phyloP scores from a whole-genome alignment of 176 grass and related monocot genomes.

The Oropetium thomaeum region DNA sequence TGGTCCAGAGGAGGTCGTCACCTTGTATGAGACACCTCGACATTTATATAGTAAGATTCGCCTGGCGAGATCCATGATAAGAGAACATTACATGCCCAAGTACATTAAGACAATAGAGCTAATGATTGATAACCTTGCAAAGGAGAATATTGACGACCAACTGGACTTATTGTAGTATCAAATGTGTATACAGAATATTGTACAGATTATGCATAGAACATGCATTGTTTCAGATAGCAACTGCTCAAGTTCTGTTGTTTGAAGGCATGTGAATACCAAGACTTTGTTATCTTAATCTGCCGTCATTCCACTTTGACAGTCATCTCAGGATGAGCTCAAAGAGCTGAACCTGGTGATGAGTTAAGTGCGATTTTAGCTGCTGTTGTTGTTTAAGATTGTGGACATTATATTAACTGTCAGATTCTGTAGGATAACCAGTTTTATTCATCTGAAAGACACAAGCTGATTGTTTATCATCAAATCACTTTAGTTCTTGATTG shows the following conservation, averaged over 20 bases:
- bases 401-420: background rate
- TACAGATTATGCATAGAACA: slow-evolving; percentile 39
- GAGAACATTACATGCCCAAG: slow-evolving; percentile 92
- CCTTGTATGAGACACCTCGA: slow-evolving; percentile 74
- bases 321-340: slow-evolving; percentile 36
- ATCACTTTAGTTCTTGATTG: too few relatives aligned
- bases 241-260: slow-evolving; percentile 6
- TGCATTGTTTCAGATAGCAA: slow-evolving; percentile 29
- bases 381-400: background rate
- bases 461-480: too few relatives aligned
- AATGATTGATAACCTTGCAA: slow-evolving; percentile 61
- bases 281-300: slow-evolving; percentile 1
- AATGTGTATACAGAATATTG: slow-evolving; percentile 35
- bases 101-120: slow-evolving; percentile 79
- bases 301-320: background rate
- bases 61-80: slow-evolving; percentile 71
- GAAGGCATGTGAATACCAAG: background rate
- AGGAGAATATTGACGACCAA: slow-evolving; percentile 15
- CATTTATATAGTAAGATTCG: slow-evolving; percentile 84
- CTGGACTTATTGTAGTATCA: slow-evolving; percentile 38
- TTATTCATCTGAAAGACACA: too few relatives aligned
- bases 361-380: slow-evolving; percentile 18
- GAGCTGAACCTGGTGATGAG: slow-evolving; percentile 17
- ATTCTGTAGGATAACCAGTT: too few relatives aligned
- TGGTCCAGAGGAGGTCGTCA: slow-evolving; percentile 42